These are phyloP conservation scores for Exophiala oligosperma DNA, from an alignment of 2,329 filamentous ascomycete genomes.

Conservation along the genomic window DNA sequence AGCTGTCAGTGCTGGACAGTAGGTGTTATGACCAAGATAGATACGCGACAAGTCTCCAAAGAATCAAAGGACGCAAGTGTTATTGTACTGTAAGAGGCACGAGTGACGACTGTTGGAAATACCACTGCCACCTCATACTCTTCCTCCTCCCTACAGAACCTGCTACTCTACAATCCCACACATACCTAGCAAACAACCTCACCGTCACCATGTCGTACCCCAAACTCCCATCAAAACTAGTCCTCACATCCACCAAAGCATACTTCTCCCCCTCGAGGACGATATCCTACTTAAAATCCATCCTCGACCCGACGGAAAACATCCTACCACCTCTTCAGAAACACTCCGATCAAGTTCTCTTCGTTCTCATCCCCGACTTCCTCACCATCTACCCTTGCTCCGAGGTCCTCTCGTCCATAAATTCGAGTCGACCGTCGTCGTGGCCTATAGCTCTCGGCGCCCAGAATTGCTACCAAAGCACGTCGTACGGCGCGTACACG, in stretches of 20 bases:
- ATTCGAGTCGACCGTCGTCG: slow-evolving; percentile 18
- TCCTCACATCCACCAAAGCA: slow-evolving; percentile 77
- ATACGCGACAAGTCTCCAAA: too few species aligned
- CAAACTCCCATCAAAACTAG: slow-evolving; percentile 57
- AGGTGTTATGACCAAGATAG: too few species aligned
- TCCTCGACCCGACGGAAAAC: slow-evolving; percentile 51
- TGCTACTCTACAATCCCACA: too few species aligned
- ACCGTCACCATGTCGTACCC: slow-evolving; percentile 29
- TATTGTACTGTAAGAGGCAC: too few species aligned
- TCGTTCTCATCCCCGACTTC: slow-evolving; percentile 79
- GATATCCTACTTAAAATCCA: slow-evolving; percentile 52
- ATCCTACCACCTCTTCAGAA: slow-evolving; percentile 35
- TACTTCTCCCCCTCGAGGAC: slow-evolving; percentile 72
- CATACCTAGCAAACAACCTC: too few species aligned
- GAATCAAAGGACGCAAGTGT: too few species aligned
- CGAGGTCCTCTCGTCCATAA: slow-evolving; percentile 35
- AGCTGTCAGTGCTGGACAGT: too few species aligned
- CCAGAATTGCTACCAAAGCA: slow-evolving; percentile 72
- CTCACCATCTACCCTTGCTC: slow-evolving; percentile 59
- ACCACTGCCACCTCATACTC: too few species aligned
- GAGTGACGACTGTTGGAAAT: too few species aligned
- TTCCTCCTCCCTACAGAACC: too few species aligned
- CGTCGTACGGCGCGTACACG: slow-evolving; percentile 68
- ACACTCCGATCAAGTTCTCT: slow-evolving; percentile 57
- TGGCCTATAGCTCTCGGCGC: slow-evolving; percentile 65